Evolutionary conservation across 2,329 filamentous ascomycete species (phyloP).

Genomic region (Paecilomyces sp.): DNA sequence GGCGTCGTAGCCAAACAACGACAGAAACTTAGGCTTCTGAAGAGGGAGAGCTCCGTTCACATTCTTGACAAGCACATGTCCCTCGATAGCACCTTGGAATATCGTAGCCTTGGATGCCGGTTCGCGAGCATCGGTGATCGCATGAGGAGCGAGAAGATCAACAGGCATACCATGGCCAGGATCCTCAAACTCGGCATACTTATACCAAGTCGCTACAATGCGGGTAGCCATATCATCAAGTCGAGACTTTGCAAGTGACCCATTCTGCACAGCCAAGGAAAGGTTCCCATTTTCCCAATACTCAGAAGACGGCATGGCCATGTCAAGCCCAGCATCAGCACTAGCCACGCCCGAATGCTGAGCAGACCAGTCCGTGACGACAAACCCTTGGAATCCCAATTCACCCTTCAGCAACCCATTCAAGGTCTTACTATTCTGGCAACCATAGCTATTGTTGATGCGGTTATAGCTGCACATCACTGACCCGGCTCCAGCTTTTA

Average conservation of each 20-base stretch:
- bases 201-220: constrained; percentile 6
- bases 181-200: constrained; percentile 2
- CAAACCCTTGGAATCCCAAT: constrained; percentile 72
- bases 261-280: constrained; percentile 52
- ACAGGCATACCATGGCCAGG: constrained; percentile 1
- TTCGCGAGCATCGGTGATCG: constrained; percentile 11
- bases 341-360: constrained; percentile 62
- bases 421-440: constrained; percentile 69
- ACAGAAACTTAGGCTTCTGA: constrained; percentile 42
- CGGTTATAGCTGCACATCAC: constrained; percentile 58
- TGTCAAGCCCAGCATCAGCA: constrained; percentile 69
- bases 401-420: constrained; percentile 74
- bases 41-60: constrained; percentile 49
- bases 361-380: constrained; percentile 75
- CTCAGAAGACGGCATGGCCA: constrained; percentile 34
- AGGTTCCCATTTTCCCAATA: constrained; percentile 31
- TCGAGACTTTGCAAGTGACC: constrained; percentile 48
- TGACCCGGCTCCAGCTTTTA: constrained; percentile 50
- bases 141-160: neutral
- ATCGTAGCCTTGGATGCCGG: neutral
- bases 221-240: constrained; percentile 56
- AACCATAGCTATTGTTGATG: constrained; percentile 72
- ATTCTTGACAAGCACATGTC: constrained; percentile 61
- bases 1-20: constrained; percentile 57
- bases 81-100: constrained; percentile 38